phyloP scores from a whole-genome alignment of 2,329 filamentous ascomycete species.

The Colletotrichum gloeosporioides region DNA sequence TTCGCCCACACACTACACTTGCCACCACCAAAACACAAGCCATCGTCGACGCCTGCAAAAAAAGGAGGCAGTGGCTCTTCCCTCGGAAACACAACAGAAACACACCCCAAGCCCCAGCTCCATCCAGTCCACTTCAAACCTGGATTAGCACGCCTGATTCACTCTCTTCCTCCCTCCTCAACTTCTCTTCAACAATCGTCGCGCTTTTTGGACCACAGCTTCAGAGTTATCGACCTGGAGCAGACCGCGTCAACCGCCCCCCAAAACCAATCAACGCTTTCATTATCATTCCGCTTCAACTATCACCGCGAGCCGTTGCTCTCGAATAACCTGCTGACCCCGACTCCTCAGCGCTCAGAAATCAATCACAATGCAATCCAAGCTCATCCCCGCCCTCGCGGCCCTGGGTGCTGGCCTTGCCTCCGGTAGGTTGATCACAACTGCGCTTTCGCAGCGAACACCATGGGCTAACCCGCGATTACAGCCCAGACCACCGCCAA shows the following conservation, averaged over 20 bases:
- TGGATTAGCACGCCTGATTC: not conserved
- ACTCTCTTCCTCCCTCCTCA: not conserved
- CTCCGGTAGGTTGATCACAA: constrained; percentile 45
- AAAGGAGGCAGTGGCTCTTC: not conserved
- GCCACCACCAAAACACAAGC: not conserved
- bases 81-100: constrained; percentile 16
- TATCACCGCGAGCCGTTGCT: not conserved
- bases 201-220: constrained; percentile 16
- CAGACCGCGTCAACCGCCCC: not conserved
- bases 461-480: not conserved
- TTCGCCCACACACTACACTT: constrained; percentile 27
- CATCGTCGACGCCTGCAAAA: not conserved
- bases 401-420: constrained; percentile 45
- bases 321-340: constrained; percentile 4
- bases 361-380: constrained; percentile 50
- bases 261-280: constrained; percentile 5
- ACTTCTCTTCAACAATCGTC: not conserved
- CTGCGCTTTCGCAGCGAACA: not conserved
- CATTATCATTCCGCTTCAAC: constrained; percentile 7
- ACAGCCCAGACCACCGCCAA: constrained; percentile 35
- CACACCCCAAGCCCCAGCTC: not conserved
- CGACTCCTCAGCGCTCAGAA: not conserved
- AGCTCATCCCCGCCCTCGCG: constrained; percentile 49
- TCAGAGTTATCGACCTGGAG: constrained; percentile 18
- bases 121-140: not conserved